Conservation (phyloP, 2,329 filamentous ascomycete species). For the Fusarium sp. region DNA sequence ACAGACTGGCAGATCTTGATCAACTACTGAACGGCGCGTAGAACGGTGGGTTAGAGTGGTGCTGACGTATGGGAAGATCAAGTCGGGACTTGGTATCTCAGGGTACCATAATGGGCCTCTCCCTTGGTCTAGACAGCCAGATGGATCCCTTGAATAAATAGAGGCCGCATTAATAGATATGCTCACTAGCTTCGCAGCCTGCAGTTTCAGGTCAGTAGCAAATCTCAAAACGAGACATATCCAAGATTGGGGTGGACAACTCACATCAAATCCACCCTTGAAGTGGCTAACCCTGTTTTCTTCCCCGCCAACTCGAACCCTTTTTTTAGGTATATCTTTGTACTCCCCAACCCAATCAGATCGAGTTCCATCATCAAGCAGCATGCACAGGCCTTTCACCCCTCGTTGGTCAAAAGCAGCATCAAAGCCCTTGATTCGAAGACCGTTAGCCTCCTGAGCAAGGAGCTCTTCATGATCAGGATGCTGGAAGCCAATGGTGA, state of each 20-base stretch:
- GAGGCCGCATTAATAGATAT: background rate
- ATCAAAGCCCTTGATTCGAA: background rate
- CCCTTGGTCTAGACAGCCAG: too few relatives aligned
- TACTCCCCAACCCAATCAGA: slow-evolving; percentile 1
- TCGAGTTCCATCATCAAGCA: background rate
- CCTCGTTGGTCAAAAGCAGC: background rate
- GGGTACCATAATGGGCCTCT: background rate
- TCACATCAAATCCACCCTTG: slow-evolving; percentile 3
- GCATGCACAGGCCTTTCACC: background rate
- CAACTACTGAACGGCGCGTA: background rate
- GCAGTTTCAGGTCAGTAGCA: background rate
- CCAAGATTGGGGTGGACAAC: background rate
- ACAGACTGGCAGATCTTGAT: background rate
- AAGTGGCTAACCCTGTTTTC: background rate
- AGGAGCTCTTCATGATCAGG: background rate
- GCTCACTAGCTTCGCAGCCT: slow-evolving; percentile 6
- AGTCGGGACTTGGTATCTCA: background rate
- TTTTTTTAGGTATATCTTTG: background rate
- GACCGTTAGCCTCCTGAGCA: too few relatives aligned
- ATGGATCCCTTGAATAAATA: background rate
- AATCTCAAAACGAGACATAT: too few relatives aligned
- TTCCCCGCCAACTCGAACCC: background rate
- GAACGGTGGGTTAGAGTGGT: background rate
- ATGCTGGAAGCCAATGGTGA: background rate
- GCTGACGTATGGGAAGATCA: background rate